A percentile compares a stretch with the other conserved stretches of the same genome.
Evolutionary conservation across 1,284 basidiomycete genomes (phyloP).

Genomic region (Ceratobasidium sp.): DNA sequence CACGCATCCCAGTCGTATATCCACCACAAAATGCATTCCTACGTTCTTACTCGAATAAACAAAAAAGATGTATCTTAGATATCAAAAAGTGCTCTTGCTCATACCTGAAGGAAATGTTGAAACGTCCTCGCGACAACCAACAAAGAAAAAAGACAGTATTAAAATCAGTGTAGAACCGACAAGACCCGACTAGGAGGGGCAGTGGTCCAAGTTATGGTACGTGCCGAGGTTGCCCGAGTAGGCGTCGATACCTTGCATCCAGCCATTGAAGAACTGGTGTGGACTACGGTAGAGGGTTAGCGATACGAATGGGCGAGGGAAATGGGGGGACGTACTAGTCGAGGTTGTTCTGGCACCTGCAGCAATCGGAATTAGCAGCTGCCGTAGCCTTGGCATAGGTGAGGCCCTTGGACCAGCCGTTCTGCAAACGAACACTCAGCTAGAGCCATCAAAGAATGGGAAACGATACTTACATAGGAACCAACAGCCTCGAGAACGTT

Average conservation of each 20-base stretch:
- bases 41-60: not conserved
- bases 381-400: constrained; percentile 67
- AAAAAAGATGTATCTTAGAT: not conserved
- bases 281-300: constrained; percentile 62
- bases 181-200: constrained; percentile 50
- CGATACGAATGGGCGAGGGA: not conserved
- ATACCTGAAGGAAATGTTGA: not conserved
- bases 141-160: not conserved
- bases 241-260: constrained; percentile 70
- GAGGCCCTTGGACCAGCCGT: constrained; percentile 46
- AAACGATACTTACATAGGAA: constrained; percentile 81
- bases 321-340: constrained; percentile 68
- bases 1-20: too few relatives aligned
- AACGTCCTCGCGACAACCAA: not conserved
- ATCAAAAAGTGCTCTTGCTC: not conserved
- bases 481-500: constrained; percentile 74
- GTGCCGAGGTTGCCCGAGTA: constrained; percentile 66
- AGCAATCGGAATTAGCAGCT: constrained; percentile 65
- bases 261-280: constrained; percentile 82
- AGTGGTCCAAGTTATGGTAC: constrained; percentile 74
- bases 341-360: constrained; percentile 79
- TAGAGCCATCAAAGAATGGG: not conserved
- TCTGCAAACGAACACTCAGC: constrained; percentile 13
- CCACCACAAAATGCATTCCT: too few relatives aligned
- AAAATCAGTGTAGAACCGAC: not conserved